Base-by-base conservation (phyloP, 2,329 filamentous ascomycete species). In the Endoconidiophora laricicola region DNA sequence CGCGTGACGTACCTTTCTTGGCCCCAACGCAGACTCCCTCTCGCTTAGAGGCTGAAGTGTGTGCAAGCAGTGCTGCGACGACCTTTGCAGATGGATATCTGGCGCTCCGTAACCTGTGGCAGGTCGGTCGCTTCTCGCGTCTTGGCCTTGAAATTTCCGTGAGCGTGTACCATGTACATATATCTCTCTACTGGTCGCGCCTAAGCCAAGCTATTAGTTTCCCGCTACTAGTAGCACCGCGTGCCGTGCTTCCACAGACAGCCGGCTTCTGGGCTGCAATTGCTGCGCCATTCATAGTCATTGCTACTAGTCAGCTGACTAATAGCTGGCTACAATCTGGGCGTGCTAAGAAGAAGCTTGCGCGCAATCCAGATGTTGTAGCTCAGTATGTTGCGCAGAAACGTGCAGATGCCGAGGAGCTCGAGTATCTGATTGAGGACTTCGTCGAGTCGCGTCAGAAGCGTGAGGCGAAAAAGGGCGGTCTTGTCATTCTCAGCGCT, bases 401-500 rank as follows among this genome's bases (percentile, higher is more conserved):
- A 47, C 64, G 68, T 10, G 60, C 64, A 42, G 68, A 71, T 54
- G 69, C 69, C 2, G 69, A 71, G 54, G 64, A 67, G 53, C 57
- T 71, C 37, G 64, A 65, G 3, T 61, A 62, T n/a, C 58, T 71
- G 38, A 62, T 72, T 36, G 62, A 64, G 1, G 60, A 62, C 4
- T 62, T 65, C 1, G 64, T 71, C 6, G 62, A 65, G 44, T 59
- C 59, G 1, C 60, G 61, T 3, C 67, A 69, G 57, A 59, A 58
- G n/a, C 60, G 61, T 0, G 59, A 65, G 44, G 53, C 55, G 44
- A 49, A 58, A 20, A 58, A 59, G 3, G 63, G 65, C 22, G 66
- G 66, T 1, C 62, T 74, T n/a, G 65, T 71, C 10, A 65, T 74
- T n/a, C 51, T 70, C 46, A 66, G 65, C 52, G 71, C 70, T 49